These are phyloP conservation scores for Phytophthora tubulina DNA, from an alignment of 352 stramenopile species.

Conservation along the genomic window DNA sequence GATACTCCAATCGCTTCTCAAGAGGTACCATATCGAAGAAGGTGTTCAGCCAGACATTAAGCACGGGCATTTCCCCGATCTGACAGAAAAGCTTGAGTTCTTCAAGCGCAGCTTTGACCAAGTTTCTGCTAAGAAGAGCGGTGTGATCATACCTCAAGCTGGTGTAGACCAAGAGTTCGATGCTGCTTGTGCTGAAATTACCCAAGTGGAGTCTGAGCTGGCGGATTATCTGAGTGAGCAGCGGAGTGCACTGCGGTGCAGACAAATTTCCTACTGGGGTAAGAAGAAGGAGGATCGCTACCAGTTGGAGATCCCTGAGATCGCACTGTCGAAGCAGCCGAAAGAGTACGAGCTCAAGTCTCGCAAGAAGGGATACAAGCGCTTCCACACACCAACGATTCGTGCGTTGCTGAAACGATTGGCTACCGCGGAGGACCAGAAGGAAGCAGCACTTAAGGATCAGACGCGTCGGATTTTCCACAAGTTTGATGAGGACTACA, in stretches of 20 bases:
- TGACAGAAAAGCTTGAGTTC: conserved; percentile 93
- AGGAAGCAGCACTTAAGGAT: conserved; percentile 88
- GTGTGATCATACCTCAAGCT: conserved; percentile 93
- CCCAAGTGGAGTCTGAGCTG: conserved; percentile 89
- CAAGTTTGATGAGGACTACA: conserved; percentile 96
- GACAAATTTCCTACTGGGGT: conserved; percentile 94
- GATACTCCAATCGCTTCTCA: conserved; percentile 66
- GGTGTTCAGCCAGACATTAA: conserved; percentile 21
- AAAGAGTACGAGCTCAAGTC: conserved; percentile 96
- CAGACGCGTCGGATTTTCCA: conserved; percentile 95
- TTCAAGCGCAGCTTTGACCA: conserved; percentile 98
- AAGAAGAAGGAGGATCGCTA: conserved; percentile 97
- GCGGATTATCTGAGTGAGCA: conserved; percentile 91
- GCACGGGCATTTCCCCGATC: conserved; percentile 89
- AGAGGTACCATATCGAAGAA: conserved; percentile 43
- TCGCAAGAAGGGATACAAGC: conserved; percentile 93
- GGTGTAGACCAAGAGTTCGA: conserved; percentile 97
- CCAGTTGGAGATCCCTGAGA: conserved; percentile 94
- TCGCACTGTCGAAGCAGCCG: conserved; percentile 82
- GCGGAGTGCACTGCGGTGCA: conserved; percentile 77
- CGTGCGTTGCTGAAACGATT: conserved; percentile 83
- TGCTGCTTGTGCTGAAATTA: conserved; percentile 89
- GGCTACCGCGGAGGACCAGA: conserved; percentile 77
- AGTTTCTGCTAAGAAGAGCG: conserved; percentile 88
- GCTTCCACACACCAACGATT: conserved; percentile 93